A percentile compares a stretch with the other conserved stretches of the same genome.
These are phyloP conservation scores for Rhizoclosmatium sp. DNA, from an alignment of 192 early-diverging fungal genomes.

Conservation along the genomic window DNA sequence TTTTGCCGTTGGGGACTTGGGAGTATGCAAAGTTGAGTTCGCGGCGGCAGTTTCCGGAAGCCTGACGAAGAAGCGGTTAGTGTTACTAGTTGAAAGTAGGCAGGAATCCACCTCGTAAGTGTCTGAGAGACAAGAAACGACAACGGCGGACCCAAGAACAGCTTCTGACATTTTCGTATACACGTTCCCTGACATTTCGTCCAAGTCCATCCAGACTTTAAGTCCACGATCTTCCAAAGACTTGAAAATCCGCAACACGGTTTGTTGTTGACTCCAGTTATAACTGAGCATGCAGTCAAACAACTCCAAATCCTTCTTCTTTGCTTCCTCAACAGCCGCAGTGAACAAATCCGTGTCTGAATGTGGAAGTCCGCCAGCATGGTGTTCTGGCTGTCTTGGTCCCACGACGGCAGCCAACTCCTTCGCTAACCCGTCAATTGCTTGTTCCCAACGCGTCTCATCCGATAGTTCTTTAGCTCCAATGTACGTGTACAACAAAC, in stretches of 20 bases:
- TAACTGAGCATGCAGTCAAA: constrained; percentile 34
- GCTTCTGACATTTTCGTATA: constrained; percentile 49
- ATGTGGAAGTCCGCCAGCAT: neutral
- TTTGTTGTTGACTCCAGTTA: constrained; percentile 16
- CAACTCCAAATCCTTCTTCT: neutral
- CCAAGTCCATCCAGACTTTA: constrained; percentile 37
- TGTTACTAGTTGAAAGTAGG: neutral
- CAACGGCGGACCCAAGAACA: constrained; percentile 39
- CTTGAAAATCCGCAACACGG: constrained; percentile 17
- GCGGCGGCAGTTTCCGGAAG: constrained; percentile 46
- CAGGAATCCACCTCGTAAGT: constrained; percentile 35
- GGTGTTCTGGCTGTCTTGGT: neutral
- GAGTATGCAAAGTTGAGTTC: constrained; percentile 48
- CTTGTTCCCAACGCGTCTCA: constrained; percentile 19
- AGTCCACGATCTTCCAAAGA: constrained; percentile 18
- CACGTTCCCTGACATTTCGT: constrained; percentile 47
- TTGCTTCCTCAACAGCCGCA: neutral
- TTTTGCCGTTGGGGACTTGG: constrained; percentile 37
- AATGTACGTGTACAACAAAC: constrained; percentile 42
- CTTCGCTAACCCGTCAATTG: constrained; percentile 30
- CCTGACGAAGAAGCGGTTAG: constrained; percentile 2
- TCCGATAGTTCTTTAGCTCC: constrained; percentile 13
- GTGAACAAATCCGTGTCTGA: neutral
- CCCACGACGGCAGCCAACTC: constrained; percentile 33
- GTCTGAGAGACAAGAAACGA: constrained; percentile 40